Conservation (phyloP, 176 grass and related monocot species). For the Luzula sylvatica region DNA sequence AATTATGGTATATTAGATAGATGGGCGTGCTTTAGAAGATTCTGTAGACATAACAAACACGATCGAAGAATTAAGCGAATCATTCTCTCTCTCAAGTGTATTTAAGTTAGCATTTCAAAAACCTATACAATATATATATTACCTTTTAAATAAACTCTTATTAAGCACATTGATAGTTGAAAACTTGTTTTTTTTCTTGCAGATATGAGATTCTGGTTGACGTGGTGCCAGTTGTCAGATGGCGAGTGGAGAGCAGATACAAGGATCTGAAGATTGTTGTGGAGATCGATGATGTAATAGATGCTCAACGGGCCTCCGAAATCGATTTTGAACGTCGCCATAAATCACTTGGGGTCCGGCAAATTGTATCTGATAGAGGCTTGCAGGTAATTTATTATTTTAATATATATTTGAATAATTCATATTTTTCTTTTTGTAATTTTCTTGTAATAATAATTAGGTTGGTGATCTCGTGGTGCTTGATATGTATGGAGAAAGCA, state of each 20-base stretch:
- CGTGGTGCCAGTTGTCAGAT: slow-evolving; percentile 57
- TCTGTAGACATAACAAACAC: slow-evolving; percentile 70
- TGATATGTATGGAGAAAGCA: slow-evolving; percentile 83
- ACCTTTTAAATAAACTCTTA: background rate
- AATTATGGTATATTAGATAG: slow-evolving; percentile 48
- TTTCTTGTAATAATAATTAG: background rate
- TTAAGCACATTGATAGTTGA: slow-evolving; percentile 7
- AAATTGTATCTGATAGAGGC: slow-evolving; percentile 69
- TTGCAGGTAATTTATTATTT: slow-evolving; percentile 55
- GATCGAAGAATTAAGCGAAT: slow-evolving; percentile 58
- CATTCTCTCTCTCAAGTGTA: slow-evolving; percentile 53
- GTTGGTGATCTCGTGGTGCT: slow-evolving; percentile 60
- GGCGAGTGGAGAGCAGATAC: slow-evolving; percentile 77
- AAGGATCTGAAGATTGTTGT: slow-evolving; percentile 86
- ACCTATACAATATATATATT: background rate
- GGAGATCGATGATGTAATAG: slow-evolving; percentile 75
- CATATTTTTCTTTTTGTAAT: background rate
- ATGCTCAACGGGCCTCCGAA: slow-evolving; percentile 56
- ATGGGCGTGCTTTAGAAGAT: slow-evolving; percentile 84
- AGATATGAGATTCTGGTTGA: slow-evolving; percentile 89
- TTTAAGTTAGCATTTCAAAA: slow-evolving; percentile 50
- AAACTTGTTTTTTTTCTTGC: slow-evolving; percentile 18
- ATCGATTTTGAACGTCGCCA: slow-evolving; percentile 60
- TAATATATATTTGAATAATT: background rate
- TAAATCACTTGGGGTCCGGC: slow-evolving; percentile 65